Evolutionary conservation across 169 alveolate species (phyloP).

Genomic region (Babesia bigemina): DNA sequence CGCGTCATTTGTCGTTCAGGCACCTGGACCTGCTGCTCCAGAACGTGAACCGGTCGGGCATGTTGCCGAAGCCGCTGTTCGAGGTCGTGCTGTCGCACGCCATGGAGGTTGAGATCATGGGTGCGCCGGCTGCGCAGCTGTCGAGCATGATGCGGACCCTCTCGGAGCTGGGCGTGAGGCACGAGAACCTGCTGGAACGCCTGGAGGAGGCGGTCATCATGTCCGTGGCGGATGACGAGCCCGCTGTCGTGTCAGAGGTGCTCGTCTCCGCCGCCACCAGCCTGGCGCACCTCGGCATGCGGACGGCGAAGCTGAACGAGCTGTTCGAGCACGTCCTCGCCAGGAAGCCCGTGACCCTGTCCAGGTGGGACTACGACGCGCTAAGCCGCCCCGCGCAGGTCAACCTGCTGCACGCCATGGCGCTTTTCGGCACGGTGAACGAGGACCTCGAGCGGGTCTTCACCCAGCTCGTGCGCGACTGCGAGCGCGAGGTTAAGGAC

Average conservation of each 20-base stretch:
- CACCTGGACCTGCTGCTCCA: constrained; percentile 29
- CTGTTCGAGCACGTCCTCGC: constrained; percentile 16
- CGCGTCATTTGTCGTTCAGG: neutral
- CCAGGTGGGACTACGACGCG: constrained; percentile 16
- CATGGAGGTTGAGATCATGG: constrained; percentile 24
- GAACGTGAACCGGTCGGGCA: constrained; percentile 3
- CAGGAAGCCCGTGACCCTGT: neutral
- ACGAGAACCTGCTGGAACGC: constrained; percentile 39
- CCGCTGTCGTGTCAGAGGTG: neutral
- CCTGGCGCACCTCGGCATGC: constrained; percentile 14
- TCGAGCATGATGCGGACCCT: constrained; percentile 20
- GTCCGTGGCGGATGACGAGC: constrained; percentile 10
- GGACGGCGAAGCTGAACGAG: constrained; percentile 4
- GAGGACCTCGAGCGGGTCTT: constrained; percentile 21
- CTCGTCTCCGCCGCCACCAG: constrained; percentile 5
- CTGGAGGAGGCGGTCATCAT: constrained; percentile 13
- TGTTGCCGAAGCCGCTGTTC: constrained; percentile 9
- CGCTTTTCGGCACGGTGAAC: constrained; percentile 31
- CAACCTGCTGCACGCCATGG: constrained; percentile 35
- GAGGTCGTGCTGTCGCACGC: constrained; percentile 22
- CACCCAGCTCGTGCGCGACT: neutral
- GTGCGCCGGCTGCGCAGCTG: constrained; percentile 4
- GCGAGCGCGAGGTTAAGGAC: constrained; percentile 19
- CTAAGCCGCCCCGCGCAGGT: constrained; percentile 8
- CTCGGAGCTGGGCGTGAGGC: constrained; percentile 36